Percentiles rank a stretch among this genome's conserved stretches.
These are phyloP conservation scores for Talaromyces piceae DNA, from an alignment of 2,329 filamentous ascomycete species.

Conservation along the genomic window DNA sequence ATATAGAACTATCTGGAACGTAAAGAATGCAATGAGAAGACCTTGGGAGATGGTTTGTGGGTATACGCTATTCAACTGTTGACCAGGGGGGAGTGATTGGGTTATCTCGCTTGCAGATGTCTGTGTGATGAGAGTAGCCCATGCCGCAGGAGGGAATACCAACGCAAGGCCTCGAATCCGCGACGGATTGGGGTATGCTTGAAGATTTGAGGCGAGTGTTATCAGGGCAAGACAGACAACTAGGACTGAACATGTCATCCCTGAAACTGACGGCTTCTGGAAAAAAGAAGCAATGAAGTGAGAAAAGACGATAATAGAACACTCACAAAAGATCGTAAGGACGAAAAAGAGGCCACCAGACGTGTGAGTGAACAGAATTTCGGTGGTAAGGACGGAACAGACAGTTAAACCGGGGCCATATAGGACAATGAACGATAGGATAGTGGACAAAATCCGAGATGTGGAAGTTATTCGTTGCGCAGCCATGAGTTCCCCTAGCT, in stretches of 20 bases:
- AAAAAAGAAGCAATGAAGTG: constrained; percentile 79
- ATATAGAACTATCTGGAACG: constrained; percentile 73
- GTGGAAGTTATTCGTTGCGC: constrained; percentile 1
- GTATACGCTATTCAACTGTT: background rate
- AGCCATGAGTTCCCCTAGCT: constrained; percentile 4
- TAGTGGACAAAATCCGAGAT: background rate
- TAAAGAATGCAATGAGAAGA: constrained; percentile 44
- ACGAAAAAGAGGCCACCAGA: constrained; percentile 60
- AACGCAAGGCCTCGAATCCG: constrained; percentile 62
- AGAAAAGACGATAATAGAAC: constrained; percentile 71
- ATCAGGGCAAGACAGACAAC: constrained; percentile 72
- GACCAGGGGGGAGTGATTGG: constrained; percentile 21
- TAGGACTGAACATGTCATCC: constrained; percentile 67
- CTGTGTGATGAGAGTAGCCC: constrained; percentile 69
- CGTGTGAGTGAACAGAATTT: constrained; percentile 54
- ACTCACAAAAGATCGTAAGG: constrained; percentile 67
- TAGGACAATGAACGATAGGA: constrained; percentile 1
- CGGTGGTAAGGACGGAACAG: background rate
- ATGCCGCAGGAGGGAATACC: constrained; percentile 81
- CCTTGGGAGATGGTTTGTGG: background rate
- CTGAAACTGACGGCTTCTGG: constrained; percentile 77
- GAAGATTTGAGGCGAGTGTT: constrained; percentile 61
- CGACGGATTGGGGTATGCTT: constrained; percentile 45
- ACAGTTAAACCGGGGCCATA: background rate
- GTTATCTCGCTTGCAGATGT: constrained; percentile 69